Percentiles rank a stretch among this genome's conserved stretches.
Conservation (phyloP, 2,329 filamentous ascomycete species). For the Zopfia rhizophila region DNA sequence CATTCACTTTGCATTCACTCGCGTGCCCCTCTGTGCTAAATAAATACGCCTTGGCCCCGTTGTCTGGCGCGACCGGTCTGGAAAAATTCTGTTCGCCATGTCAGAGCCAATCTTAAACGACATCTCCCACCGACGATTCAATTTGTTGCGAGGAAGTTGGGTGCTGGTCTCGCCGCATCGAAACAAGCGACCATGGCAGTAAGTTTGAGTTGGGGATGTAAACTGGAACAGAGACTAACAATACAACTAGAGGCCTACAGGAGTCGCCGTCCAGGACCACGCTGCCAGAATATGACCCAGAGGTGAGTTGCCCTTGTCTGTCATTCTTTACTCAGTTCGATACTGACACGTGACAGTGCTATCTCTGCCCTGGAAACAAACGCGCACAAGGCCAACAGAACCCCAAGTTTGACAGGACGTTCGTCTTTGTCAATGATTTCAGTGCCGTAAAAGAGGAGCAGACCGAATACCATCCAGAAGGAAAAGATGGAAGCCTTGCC, state of each 20-base stretch:
- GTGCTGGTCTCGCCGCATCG: constrained; percentile 94
- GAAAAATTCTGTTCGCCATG: constrained; percentile 49
- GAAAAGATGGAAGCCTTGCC: constrained; percentile 68
- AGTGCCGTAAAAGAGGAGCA: constrained; percentile 96
- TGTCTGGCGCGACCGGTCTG: too few species aligned
- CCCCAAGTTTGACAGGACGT: constrained; percentile 85
- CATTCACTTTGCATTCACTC: constrained; percentile 21
- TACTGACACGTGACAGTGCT: constrained; percentile 70
- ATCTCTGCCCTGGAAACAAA: constrained; percentile 91
- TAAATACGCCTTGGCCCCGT: constrained; percentile 4
- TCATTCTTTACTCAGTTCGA: constrained; percentile 12
- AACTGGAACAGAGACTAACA: constrained; percentile 7
- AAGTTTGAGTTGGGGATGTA: constrained; percentile 51
- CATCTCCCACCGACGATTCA: constrained; percentile 95
- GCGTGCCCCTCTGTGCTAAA: constrained; percentile 1
- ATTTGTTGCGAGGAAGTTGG: constrained; percentile 89
- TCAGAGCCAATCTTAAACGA: constrained; percentile 76
- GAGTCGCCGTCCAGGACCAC: constrained; percentile 59
- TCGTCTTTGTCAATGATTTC: constrained; percentile 97
- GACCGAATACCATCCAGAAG: constrained; percentile 73
- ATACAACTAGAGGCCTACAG: constrained; percentile 57
- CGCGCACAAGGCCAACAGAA: constrained; percentile 89
- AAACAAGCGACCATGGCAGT: constrained; percentile 99
- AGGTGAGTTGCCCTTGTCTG: constrained; percentile 44
- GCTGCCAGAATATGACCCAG: constrained; percentile 80